Conservation (phyloP, 352 stramenopile genomes). For the Blastocystis sp. region DNA sequence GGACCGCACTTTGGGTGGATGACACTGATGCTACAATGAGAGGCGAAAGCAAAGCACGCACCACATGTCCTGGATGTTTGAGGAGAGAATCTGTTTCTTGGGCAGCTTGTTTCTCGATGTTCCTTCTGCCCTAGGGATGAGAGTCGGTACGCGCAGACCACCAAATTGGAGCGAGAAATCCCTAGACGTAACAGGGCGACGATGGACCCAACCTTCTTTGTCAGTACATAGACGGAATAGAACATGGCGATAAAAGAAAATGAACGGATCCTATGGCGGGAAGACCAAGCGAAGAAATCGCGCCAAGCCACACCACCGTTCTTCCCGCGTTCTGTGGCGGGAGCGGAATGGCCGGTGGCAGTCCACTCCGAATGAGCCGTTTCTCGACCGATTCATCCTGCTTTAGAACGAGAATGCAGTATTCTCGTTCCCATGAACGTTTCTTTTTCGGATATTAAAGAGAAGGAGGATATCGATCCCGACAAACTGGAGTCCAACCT, state of each 20-base stretch:
- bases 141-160: not conserved
- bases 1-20: conserved; percentile 67
- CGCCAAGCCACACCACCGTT: no score
- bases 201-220: conserved; percentile 33
- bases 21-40: conserved; percentile 52
- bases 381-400: no score
- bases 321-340: no score
- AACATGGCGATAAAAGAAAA: conserved; percentile 38
- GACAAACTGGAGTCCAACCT: conserved; percentile 19
- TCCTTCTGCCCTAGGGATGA: conserved; percentile 55
- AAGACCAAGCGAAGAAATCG: not conserved
- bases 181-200: not conserved
- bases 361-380: no score
- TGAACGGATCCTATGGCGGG: not conserved
- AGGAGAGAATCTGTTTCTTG: conserved; percentile 55
- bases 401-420: no score
- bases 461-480: conserved; percentile 46
- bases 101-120: conserved; percentile 57
- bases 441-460: conserved; percentile 61
- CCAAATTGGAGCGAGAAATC: conserved; percentile 70
- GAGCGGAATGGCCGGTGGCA: no score
- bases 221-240: conserved; percentile 68
- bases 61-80: conserved; percentile 70
- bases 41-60: not conserved
- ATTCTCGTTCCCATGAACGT: conserved; percentile 33